Evolutionary conservation across 192 early-diverging fungal genomes (phyloP), one percentile per base, ranked within the genome.

Genomic region (Mortierella hygrophila): DNA sequence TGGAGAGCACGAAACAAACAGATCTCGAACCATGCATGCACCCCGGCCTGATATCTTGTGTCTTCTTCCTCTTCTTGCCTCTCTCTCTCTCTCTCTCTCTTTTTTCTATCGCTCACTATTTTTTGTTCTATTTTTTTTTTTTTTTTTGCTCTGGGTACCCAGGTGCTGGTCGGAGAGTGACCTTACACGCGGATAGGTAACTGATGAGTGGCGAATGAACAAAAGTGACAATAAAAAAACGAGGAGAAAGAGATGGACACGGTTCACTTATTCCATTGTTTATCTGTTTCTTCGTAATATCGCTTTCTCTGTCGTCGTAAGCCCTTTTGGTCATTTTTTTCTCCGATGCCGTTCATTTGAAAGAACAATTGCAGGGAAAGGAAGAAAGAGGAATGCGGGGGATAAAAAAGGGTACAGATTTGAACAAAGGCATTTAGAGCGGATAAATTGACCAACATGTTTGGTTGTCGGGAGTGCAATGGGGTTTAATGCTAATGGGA

Each of bases 331-430:
- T 29, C n/a, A 7, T 26, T 60, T 65, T 65, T 65, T 65, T 46
- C 38, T 70, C 40, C 40, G 69, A 38, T 42, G 69, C 2, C 8
- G 0, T 49, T n/a, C 26, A 72, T n/a, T 29, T 15, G n/a, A 55
- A 47, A 10, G 44, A 52, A 40, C 40, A 73, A 49, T 38, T 47
- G 72, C 7, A 52, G 2, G 11, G 13, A 23, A 52, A 55, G 10
- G 5, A 23, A 1, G 38, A 15, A 49, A 55, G 37, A 21, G 29
- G 40, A 57, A 47, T 54, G 40, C 46, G 74, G 74, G 23, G 26
- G 40, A 42, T 41, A 70, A 73, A 73, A 73, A 29, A 73, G 44
- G n/a, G 72, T 42, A 21, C 23, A 73, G 3, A 49, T 35, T 52
- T 42, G 40, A 73, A 73, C 7, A 49, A 23, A 41, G 38, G 35